A percentile compares a stretch with the other conserved stretches of the same genome.
Evolutionary conservation across 768 basidiomycete species (phyloP).

Genomic region (Boletales sp.): DNA sequence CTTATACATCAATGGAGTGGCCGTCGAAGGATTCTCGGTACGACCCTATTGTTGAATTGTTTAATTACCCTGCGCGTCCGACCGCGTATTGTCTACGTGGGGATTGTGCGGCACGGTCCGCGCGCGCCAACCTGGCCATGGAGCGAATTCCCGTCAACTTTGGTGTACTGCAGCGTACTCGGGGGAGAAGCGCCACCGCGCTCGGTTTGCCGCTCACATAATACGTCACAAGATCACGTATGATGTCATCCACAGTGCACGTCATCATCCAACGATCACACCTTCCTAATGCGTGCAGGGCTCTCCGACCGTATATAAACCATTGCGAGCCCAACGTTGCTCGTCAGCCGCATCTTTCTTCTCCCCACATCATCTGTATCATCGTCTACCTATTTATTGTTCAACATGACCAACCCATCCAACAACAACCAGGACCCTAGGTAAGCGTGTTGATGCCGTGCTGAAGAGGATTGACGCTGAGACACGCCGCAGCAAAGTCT

Average conservation of each 20-base stretch:
- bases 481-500: conserved; percentile 25
- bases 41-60: neutral
- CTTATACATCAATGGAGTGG: neutral
- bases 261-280: conserved; percentile 21
- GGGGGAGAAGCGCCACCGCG: neutral
- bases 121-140: neutral
- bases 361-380: neutral
- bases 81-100: neutral
- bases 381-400: too few species aligned
- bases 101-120: neutral
- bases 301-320: conserved; percentile 26
- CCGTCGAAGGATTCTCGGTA: too few species aligned
- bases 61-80: neutral
- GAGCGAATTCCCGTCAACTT: too few species aligned
- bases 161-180: neutral
- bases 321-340: neutral
- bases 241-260: conserved; percentile 27
- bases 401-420: conserved; percentile 11
- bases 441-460: conserved; percentile 10
- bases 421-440: conserved; percentile 23
- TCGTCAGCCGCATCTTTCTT: conserved; percentile 5
- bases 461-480: neutral
- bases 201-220: conserved; percentile 8
- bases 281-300: conserved; percentile 28
- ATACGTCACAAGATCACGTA: conserved; percentile 23